Base-by-base conservation (phyloP, 2,329 filamentous ascomycete species). In the Trichoderma koningii region DNA sequence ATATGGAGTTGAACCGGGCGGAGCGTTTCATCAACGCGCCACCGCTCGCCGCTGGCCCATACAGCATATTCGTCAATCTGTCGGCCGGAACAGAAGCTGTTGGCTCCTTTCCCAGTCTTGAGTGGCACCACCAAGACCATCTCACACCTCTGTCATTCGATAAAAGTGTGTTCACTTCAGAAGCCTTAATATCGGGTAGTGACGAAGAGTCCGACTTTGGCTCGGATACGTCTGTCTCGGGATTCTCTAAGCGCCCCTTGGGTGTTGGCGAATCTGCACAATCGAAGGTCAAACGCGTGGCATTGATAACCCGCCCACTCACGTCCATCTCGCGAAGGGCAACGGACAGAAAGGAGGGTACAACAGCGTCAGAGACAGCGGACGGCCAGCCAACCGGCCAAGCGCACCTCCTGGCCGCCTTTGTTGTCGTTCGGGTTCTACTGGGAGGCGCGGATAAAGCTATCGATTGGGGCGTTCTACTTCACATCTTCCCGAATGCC, bases 401-500 rank as follows among this genome's bases (percentile, higher is more conserved):
- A 14, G 70, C 73, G 28, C 73, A 73, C 23, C 76, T 87, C 30
- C 76, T 88, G 59, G 82, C 85, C 19, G 83, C 85, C 3, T 85
- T 88, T 65, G 77, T 89, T 57, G 82, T 84, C 15, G 78, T 88
- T 44, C 81, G 83, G 19, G 83, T 83, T 7, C 75, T 89, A 9
- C 76, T 87, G 7, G 87, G 87, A 10, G 87, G 87, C 7, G 78
- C 86, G 12, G 83, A 86, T 67, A 81, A 83, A 69, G 77, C 80
- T 1, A 78, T 87, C 23, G 87, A 89, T 69, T 88, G 86, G 82
- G 86, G 86, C 10, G 70, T 88, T 47, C 76, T 88, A 65, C 73
- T 83, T 69, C 79, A 79, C 23, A 73, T 86, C 15, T 88, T 87
- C 70, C 87, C 85, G 1, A 77, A 80, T 15, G 78, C 81, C 57